Base-by-base conservation (phyloP, 805 yeast species). In the Ogataea ganodermae region DNA sequence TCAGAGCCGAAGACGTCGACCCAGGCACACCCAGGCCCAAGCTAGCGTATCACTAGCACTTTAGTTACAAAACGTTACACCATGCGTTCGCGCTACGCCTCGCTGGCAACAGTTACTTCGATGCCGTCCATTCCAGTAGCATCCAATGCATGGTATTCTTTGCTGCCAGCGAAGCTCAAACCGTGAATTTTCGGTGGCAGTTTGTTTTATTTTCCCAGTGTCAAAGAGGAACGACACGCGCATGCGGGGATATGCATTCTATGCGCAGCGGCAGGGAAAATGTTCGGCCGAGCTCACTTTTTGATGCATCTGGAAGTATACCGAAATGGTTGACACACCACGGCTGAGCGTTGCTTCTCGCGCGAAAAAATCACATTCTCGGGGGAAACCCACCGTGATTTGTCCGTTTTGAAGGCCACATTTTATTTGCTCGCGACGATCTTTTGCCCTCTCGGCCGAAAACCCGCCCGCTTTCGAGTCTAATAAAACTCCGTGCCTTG, bases 131-230 rank as follows among this genome's bases (percentile, higher is more conserved):
- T n/a, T n/a, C n/a, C n/a, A n/a, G n/a, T n/a, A n/a, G n/a, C n/a
- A n/a, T n/a, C n/a, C n/a, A n/a, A 30, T 30, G 33, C 33, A 30
- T 4, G 33, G 17, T 16, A 30, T 9, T n/a, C 18, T 30, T 9
- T 13, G 12, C 42, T 38, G 42, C 30, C 42, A 38, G 42, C 42
- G 32, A 38, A 38, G 32, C 8, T 10, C 23, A 4, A 14, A 2
- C 5, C 42, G 14, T 18, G 10, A 36, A 5, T 38, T 38, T 38
- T 38, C 42, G 20, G 42, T 38, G 42, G 17, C 42, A 38, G 42
- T 18, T 23, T n/a, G 42, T 38, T 38, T 26, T 38, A 38, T 38
- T 26, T 38, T 38, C 23, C 42, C 31, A 38, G 8, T 17, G 32
- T 16, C 30, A 10, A 9, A 10, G 5, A n/a, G 30, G n/a, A 9